Evolutionary conservation across 805 yeast genomes (phyloP).

Genomic region (Sugiyamaella chiloensis): DNA sequence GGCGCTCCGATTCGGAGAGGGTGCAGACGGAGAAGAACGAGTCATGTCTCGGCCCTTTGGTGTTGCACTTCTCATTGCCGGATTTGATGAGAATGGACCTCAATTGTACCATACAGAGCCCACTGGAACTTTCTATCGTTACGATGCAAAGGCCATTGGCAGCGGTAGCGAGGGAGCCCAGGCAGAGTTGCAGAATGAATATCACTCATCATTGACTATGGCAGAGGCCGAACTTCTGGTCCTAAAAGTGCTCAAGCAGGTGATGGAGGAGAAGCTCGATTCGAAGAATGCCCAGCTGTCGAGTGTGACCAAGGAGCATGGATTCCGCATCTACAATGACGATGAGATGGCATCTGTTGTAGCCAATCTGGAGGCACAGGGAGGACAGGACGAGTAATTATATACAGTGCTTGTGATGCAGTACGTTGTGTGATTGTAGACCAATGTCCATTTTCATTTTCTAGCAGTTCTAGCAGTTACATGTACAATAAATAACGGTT

Average conservation of each 20-base stretch:
- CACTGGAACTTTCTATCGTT: constrained; percentile 94
- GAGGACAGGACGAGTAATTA: constrained; percentile 8
- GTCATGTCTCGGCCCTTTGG: constrained; percentile 98
- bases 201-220: constrained; percentile 81
- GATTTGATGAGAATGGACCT: constrained; percentile 93
- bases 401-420: too few relatives aligned
- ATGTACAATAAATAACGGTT: too few relatives aligned
- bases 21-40: constrained; percentile 92
- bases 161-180: constrained; percentile 99
- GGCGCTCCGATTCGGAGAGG: constrained; percentile 95
- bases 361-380: constrained; percentile 59
- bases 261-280: constrained; percentile 98
- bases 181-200: constrained; percentile 93
- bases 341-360: constrained; percentile 81
- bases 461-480: too few relatives aligned
- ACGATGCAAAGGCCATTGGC: constrained; percentile 98
- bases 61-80: constrained; percentile 94
- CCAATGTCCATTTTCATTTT: too few relatives aligned
- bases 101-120: constrained; percentile 98
- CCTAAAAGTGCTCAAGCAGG: constrained; percentile 88
- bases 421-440: too few relatives aligned
- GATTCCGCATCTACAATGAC: constrained; percentile 81
- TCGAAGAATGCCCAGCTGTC: constrained; percentile 94
- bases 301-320: constrained; percentile 79
- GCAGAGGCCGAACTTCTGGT: constrained; percentile 90